Evolutionary conservation across 202 grass and related monocot species (phyloP).

Genomic region (Carex arenaria): DNA sequence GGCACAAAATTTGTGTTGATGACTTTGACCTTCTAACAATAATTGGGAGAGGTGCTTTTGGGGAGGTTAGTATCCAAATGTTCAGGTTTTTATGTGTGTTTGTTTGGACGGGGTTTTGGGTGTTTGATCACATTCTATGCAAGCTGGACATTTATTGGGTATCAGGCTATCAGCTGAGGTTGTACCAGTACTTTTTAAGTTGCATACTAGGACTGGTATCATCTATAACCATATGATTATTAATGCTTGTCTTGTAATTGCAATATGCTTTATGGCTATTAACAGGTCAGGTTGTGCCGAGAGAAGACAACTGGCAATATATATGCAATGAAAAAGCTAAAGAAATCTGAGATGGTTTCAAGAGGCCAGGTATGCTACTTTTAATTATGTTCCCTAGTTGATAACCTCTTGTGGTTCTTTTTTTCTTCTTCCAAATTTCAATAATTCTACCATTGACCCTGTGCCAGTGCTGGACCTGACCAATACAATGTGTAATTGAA

Average conservation of each 20-base stretch:
- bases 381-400: neutral
- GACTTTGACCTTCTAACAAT: conserved; percentile 97
- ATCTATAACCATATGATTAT: conserved; percentile 3
- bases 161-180: neutral
- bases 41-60: conserved; percentile 98
- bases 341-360: conserved; percentile 98
- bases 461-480: neutral
- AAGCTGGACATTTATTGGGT: neutral
- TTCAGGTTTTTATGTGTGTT: neutral
- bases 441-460: neutral
- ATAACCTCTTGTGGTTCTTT: neutral
- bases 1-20: conserved; percentile 94
- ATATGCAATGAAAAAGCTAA: conserved; percentile 99
- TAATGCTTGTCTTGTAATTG: conserved; percentile 9
- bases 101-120: neutral
- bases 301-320: conserved; percentile 90
- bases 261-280: neutral
- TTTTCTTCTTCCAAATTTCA: neutral
- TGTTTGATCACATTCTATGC: neutral
- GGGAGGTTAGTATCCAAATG: conserved; percentile 51
- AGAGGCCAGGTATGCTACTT: conserved; percentile 80
- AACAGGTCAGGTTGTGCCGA: conserved; percentile 82
- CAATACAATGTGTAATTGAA: neutral
- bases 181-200: neutral
- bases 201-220: neutral